phyloP scores from a whole-genome alignment of 2,329 filamentous ascomycete genomes.

The Colletotrichum theobromicola region DNA sequence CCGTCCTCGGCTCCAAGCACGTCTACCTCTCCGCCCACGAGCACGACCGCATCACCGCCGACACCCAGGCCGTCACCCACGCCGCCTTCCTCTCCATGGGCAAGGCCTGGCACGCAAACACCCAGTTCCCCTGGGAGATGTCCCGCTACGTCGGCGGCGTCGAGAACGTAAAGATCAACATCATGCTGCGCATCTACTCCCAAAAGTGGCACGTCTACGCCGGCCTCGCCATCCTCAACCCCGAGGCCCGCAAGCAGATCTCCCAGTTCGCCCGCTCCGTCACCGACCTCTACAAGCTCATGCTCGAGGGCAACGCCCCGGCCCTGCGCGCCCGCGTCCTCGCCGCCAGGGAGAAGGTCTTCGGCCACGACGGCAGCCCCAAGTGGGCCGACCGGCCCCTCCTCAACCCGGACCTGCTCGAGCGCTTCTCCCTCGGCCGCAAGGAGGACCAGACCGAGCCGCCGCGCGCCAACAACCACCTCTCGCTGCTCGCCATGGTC shows the following conservation, averaged over 20 bases:
- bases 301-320: slow-evolving; percentile 82
- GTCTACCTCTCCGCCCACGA: slow-evolving; percentile 86
- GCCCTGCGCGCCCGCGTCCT: slow-evolving; percentile 78
- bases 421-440: slow-evolving; percentile 81
- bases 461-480: slow-evolving; percentile 87
- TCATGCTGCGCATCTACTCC: slow-evolving; percentile 94
- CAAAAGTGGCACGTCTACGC: slow-evolving; percentile 99
- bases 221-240: slow-evolving; percentile 95
- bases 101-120: slow-evolving; percentile 93
- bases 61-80: slow-evolving; percentile 97
- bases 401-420: slow-evolving; percentile 82
- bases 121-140: slow-evolving; percentile 96
- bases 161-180: slow-evolving; percentile 99
- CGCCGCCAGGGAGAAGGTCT: slow-evolving; percentile 70
- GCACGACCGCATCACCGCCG: slow-evolving; percentile 96
- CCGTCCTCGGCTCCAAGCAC: slow-evolving; percentile 83
- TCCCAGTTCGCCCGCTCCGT: slow-evolving; percentile 91
- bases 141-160: slow-evolving; percentile 96
- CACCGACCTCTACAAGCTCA: slow-evolving; percentile 94
- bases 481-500: slow-evolving; percentile 93
- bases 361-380: slow-evolving; percentile 64
- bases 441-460: slow-evolving; percentile 60
- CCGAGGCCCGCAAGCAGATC: slow-evolving; percentile 89
- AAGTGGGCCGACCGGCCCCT: slow-evolving; percentile 70
- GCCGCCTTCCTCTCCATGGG: slow-evolving; percentile 98